Percentiles rank a stretch among this genome's conserved stretches.
These are phyloP conservation scores for Rubia occidens DNA, from an alignment of 305 asterid species.

Conservation along the genomic window DNA sequence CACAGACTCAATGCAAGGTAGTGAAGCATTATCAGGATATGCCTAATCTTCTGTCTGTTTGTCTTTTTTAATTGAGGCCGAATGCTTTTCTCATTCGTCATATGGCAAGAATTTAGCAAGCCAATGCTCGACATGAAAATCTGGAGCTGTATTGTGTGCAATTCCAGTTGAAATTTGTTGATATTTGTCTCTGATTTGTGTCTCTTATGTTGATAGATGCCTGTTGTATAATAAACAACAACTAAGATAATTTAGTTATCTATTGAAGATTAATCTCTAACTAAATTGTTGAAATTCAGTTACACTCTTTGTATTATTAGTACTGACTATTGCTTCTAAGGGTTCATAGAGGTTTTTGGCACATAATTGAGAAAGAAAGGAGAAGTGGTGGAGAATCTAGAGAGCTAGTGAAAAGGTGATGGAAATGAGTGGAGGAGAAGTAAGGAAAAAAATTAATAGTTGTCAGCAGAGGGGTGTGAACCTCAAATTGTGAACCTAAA, in stretches of 20 bases:
- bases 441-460: neutral
- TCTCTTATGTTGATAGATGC: neutral
- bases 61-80: neutral
- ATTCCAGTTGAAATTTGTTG: neutral
- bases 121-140: neutral
- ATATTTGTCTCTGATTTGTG: neutral
- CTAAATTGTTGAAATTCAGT: neutral
- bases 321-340: neutral
- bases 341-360: neutral
- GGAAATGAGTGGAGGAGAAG: neutral
- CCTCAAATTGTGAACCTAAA: neutral
- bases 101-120: neutral
- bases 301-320: neutral
- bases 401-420: neutral
- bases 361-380: neutral
- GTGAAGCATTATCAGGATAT: neutral
- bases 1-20: constrained; percentile 47
- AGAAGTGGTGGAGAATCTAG: neutral
- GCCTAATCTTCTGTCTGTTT: neutral
- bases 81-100: neutral
- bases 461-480: neutral
- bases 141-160: neutral
- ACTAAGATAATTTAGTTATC: neutral
- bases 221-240: neutral
- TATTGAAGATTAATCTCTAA: neutral